Evolutionary conservation across 257 asterid species (phyloP), one percentile per base, ranked within the genome.

Genomic region (Jasminum sambac): DNA sequence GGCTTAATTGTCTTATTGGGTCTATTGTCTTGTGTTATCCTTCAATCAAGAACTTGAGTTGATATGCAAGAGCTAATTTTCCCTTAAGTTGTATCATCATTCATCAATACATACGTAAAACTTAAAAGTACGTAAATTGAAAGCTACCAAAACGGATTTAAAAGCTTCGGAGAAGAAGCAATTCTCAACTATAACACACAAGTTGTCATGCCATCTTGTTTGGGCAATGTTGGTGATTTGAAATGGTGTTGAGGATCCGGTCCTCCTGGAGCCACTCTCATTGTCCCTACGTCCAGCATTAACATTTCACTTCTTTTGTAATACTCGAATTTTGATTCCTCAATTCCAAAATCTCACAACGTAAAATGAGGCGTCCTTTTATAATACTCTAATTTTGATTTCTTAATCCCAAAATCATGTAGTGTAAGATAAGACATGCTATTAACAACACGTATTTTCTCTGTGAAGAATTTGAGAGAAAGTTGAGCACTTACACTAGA

Each of bases 231-330:
- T 2, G 87, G 69, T 36, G 71, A 70, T 23, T 64, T 75, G 30
- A 66, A 76, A 69, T 82, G 90, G 64, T 80, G 84, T 38, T 78
- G 83, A 74, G 81, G 80, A 66, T 85, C 84, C 16, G 90, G 87
- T 40, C 90, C 88, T 37, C 67, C 58, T 0, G 85, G 90, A 9
- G 87, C 80, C 4, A 10, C 65, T 69, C 89, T 81, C 75, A 23
- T 78, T 1, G 81, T 77, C 13, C 73, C 75, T 0, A 26, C 74
- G 62, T 74, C 63, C 36, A 74, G 24, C 74, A 8, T 30, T 48
- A 48, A n/a, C 9, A 74, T 72, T 14, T 71, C 78, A 40, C 81
- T 80, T 58, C 84, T 81, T 30, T 72, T 82, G 64, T 81, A 79
- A 24, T 67, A 72, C 79, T 78, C 78, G 75, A 84, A 63, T 3